Conservation (phyloP, 2,329 filamentous ascomycete species). For the Cadophora sp. region DNA sequence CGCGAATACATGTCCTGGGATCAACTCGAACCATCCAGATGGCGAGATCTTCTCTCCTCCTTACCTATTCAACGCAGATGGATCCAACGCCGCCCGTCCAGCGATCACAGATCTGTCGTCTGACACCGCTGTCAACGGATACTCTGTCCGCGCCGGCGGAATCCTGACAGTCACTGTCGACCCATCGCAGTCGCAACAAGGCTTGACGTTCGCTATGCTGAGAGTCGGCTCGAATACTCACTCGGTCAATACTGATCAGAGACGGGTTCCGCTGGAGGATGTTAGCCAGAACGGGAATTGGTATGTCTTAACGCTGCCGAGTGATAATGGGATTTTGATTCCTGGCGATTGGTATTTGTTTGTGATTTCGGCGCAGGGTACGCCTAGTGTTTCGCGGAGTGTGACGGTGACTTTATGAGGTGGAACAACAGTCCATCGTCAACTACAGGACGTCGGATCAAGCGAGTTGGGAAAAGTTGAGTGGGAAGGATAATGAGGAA, state of each 20-base stretch:
- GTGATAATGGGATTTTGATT: slow-evolving; percentile 1
- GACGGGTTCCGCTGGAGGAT: slow-evolving; percentile 7
- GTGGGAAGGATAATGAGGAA: neutral
- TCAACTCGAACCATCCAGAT: neutral
- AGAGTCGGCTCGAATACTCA: slow-evolving; percentile 9
- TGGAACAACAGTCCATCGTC: no score
- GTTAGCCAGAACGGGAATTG: neutral
- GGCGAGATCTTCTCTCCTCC: slow-evolving; percentile 9
- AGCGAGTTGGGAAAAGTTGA: no score
- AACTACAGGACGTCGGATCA: neutral
- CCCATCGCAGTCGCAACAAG: neutral
- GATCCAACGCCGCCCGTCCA: neutral
- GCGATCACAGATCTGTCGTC: neutral
- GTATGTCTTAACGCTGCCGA: neutral
- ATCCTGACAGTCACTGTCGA: neutral
- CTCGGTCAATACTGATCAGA: slow-evolving; percentile 8
- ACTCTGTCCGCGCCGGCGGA: neutral
- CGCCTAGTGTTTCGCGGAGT: neutral
- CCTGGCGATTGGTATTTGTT: slow-evolving; percentile 7
- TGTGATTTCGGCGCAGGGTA: neutral
- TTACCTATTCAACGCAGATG: slow-evolving; percentile 6
- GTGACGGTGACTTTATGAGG: slow-evolving; percentile 3
- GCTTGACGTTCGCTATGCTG: slow-evolving; percentile 12
- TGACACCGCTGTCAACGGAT: neutral
- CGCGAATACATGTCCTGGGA: neutral